phyloP scores from a whole-genome alignment of 352 stramenopile species.

The Globisporangium cylindrosporum region DNA sequence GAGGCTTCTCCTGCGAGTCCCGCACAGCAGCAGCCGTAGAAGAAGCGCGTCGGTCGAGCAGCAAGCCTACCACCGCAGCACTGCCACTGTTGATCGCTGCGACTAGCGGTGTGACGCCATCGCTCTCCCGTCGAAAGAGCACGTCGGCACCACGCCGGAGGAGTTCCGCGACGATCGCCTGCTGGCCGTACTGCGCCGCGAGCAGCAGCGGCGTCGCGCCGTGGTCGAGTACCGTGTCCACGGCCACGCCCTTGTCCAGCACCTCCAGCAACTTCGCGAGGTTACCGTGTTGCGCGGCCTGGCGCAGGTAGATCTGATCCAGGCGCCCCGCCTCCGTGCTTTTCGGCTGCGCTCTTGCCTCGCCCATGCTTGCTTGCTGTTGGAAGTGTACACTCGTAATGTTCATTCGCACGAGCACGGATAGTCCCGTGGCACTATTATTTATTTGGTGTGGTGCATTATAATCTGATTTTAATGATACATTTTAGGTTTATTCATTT shows the following conservation, averaged over 20 bases:
- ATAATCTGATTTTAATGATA: too few species aligned
- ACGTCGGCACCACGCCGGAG: not conserved
- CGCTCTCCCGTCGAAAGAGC: slow-evolving; percentile 9
- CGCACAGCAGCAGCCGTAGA: not conserved
- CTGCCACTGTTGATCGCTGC: slow-evolving; percentile 9
- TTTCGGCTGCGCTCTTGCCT: not conserved
- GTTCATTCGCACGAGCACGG: too few species aligned
- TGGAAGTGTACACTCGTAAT: too few species aligned
- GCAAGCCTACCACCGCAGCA: not conserved
- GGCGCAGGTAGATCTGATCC: slow-evolving; percentile 6
- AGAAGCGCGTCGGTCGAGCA: slow-evolving; percentile 2
- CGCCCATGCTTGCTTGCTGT: not conserved
- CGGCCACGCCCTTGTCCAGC: slow-evolving; percentile 4
- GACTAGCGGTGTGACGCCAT: slow-evolving; percentile 9
- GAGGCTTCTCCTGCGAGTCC: not conserved
- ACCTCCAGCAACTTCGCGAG: slow-evolving; percentile 5
- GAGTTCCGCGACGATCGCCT: slow-evolving; percentile 1
- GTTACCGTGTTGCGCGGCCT: slow-evolving; percentile 9
- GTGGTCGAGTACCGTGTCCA: slow-evolving; percentile 11
- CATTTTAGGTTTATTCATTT: too few species aligned
- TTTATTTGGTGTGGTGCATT: too few species aligned
- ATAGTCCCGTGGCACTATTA: too few species aligned
- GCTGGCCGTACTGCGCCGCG: slow-evolving; percentile 6
- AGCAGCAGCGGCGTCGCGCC: slow-evolving; percentile 7
- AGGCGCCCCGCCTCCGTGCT: not conserved